Evolutionary conservation across 2,329 filamentous ascomycete genomes (phyloP), one percentile per base, ranked within the genome.

Genomic region (Pseudogymnoascus sp.): DNA sequence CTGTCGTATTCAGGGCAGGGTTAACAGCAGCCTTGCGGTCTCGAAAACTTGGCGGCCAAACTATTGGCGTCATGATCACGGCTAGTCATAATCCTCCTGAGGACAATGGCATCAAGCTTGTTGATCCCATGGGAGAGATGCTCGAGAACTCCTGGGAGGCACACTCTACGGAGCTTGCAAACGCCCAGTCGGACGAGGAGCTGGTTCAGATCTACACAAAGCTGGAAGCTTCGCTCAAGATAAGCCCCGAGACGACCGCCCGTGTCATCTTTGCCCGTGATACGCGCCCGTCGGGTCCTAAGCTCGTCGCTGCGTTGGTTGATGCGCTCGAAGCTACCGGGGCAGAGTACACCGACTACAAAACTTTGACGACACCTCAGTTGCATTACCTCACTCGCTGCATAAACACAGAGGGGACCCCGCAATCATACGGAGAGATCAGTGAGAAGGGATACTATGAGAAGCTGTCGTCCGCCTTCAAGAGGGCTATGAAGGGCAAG

Each of bases 111-210:
- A 89, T 96, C 75, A 96, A 96, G 83, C 86, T 99, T 69, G 91
- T 99, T 67, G 95, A 99, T 76, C 95, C 95, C 11, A 89, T 96
- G 88, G 93, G 95, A 68, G 95, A 97, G 76, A 97, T 97, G 95
- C 84, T 96, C 60, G 91, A 96, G 84, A 88, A 93, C 76, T 90
- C 93, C 65, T 99, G 95, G 95, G 95, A 99, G 78, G 80, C 82
- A 38, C 88, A 93, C 75, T 92, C 93, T 62, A 97, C 95, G 37
- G 84, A 84, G 71, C 87, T 99, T 66, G 93, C 96, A 73, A 99
- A 99, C 77, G 88, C 89, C 66, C 78, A 85, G 16, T 84, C 84
- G 65, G 88, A 96, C 71, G 84, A 91, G 67, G 84, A 87, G 60
- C 85, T 97, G 40, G 84, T 86, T 65, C 83, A 90, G 49, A 85